Base-by-base conservation (phyloP, 176 grass and related monocot species). In the Saccharum spontaneum region DNA sequence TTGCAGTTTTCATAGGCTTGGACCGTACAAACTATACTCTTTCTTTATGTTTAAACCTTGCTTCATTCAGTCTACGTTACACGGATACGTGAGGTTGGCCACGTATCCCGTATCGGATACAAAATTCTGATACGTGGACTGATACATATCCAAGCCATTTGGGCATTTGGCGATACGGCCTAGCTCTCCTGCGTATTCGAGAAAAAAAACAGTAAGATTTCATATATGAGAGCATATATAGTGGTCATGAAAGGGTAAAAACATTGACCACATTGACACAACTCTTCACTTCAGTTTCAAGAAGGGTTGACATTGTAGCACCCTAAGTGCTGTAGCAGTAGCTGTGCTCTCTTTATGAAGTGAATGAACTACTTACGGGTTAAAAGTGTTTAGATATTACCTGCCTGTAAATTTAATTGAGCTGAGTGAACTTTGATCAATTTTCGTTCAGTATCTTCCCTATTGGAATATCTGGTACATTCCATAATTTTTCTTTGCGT, bases 181-280 rank as follows among this genome's bases (percentile, higher is more conserved):
- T 28, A 28, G 55, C 55, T n/a, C 20, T 59, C 55, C 20, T 59
- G 52, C 3, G 8, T 59, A 57, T 57, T 22, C 0, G 6, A 50
- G 48, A 50, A 50, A 50, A 50, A 50, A n/a, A 76, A 30, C 66
- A 62, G 46, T 26, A 77, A 84, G 44, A 52, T 68, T 84, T 68
- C 59, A 57, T 84, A 34, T 67, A 39, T 10, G 37, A n/a, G 20
- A 70, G 68, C 8, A 70, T n/a, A 41, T 41, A 13, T 5, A 41
- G 11, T 70, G 20, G 37, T 41, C 17, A 41, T n/a, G 36, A 12
- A 70, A 41, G 16, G 37, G 37, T 23, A 11, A 5, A 39, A 39
- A 23, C 6, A 6, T 20, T 22, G 33, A 11, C 7, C 17, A 18
- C 33, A 68, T 68, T 68, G 16, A 37, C 18, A 41, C n/a, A 41